A percentile compares a stretch with the other conserved stretches of the same genome.
Evolutionary conservation across 2,329 filamentous ascomycete species (phyloP).

Genomic region (Furcasterigmium sp.): DNA sequence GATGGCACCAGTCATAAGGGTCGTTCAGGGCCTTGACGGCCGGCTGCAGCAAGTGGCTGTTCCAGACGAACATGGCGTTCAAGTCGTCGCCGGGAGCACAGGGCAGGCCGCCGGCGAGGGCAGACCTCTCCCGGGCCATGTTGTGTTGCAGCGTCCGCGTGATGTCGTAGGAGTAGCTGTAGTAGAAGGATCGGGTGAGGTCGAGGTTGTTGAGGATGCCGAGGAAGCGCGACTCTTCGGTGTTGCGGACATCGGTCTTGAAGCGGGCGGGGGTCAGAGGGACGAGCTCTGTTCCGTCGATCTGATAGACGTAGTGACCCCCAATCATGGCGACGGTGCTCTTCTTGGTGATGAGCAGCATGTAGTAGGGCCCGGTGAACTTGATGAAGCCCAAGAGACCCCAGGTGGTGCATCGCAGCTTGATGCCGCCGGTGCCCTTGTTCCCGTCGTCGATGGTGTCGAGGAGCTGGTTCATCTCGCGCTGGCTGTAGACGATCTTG

Average conservation of each 20-base stretch:
- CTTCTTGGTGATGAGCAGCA: constrained; percentile 93
- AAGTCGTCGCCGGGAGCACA: constrained; percentile 59
- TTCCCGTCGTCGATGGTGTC: constrained; percentile 96
- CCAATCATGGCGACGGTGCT: constrained; percentile 94
- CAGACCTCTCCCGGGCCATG: constrained; percentile 72
- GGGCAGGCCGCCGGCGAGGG: constrained; percentile 59
- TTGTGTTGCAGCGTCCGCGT: constrained; percentile 91
- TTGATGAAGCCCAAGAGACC: constrained; percentile 91
- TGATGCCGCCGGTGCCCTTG: constrained; percentile 82
- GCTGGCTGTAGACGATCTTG: constrained; percentile 87
- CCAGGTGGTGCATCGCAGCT: constrained; percentile 86
- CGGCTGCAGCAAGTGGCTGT: constrained; percentile 79
- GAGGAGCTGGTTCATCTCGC: constrained; percentile 88
- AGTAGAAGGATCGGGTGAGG: constrained; percentile 88
- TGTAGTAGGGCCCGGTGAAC: constrained; percentile 95
- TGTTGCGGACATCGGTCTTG: constrained; percentile 71
- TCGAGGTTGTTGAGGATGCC: constrained; percentile 88
- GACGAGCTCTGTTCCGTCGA: constrained; percentile 89
- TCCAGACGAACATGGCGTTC: constrained; percentile 99
- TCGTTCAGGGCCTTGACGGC: constrained; percentile 66
- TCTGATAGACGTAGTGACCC: constrained; percentile 91
- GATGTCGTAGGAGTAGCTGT: constrained; percentile 97
- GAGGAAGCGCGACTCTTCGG: constrained; percentile 85
- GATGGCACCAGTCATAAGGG: constrained; percentile 91
- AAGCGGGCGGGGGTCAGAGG: constrained; percentile 74